These are phyloP conservation scores for Arachnopeziza araneosa DNA, from an alignment of 2,329 filamentous ascomycete species.

Conservation along the genomic window DNA sequence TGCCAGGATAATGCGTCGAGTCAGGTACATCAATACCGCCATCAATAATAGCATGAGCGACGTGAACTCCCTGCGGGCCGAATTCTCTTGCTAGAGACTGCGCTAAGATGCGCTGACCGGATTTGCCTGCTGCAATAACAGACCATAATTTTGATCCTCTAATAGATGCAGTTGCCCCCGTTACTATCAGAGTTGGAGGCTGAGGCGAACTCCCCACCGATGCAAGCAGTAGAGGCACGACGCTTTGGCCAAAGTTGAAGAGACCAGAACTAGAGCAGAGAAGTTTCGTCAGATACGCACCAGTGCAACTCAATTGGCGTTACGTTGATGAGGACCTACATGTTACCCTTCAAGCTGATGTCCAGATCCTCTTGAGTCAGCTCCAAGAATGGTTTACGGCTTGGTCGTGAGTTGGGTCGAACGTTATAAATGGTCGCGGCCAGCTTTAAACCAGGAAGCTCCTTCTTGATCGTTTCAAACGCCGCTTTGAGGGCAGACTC, in stretches of 20 bases:
- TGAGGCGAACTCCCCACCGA: conserved; percentile 46
- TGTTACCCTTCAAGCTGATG: conserved; percentile 30
- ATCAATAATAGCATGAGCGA: conserved; percentile 74
- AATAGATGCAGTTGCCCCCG: conserved; percentile 74
- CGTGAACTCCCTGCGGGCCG: conserved; percentile 73
- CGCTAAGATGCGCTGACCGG: conserved; percentile 65
- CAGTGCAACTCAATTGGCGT: background rate
- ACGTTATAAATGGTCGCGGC: conserved; percentile 67
- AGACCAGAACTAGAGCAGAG: conserved; percentile 47
- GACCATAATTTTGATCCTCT: conserved; percentile 64
- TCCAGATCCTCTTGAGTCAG: conserved; percentile 41
- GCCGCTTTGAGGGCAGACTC: conserved; percentile 45
- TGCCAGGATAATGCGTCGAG: conserved; percentile 45
- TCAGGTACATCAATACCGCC: conserved; percentile 74
- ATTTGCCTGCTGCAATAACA: conserved; percentile 71
- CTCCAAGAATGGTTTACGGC: conserved; percentile 51
- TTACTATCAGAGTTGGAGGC: conserved; percentile 75
- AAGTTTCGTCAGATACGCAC: conserved; percentile 4
- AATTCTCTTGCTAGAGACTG: conserved; percentile 79
- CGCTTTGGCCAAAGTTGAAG: conserved; percentile 66
- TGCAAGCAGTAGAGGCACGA: conserved; percentile 63
- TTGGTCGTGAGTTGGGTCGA: conserved; percentile 34
- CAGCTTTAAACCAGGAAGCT: conserved; percentile 41
- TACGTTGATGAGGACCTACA: background rate
- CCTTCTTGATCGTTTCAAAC: conserved; percentile 52